Evolutionary conservation across 495 filamentous ascomycete genomes (phyloP).

Genomic region (Aspergillus haitiensis): DNA sequence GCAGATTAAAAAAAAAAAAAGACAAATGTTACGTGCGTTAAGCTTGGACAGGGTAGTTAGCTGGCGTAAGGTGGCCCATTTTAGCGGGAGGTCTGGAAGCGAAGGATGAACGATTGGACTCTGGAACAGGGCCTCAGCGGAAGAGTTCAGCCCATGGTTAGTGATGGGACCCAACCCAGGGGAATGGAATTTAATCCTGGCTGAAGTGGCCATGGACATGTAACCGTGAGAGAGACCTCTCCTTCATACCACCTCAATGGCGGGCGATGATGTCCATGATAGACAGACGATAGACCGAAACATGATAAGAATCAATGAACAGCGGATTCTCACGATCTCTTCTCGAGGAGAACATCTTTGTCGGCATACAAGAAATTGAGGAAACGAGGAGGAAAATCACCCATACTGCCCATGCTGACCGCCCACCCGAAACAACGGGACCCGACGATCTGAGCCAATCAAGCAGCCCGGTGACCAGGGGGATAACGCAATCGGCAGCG

Average conservation of each 20-base stretch:
- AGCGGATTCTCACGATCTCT: no score
- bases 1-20: conserved; percentile 4
- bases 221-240: no score
- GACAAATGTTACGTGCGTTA: conserved; percentile 11
- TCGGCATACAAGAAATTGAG: background rate
- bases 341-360: background rate
- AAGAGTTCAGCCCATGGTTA: conserved; percentile 17
- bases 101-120: conserved; percentile 22
- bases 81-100: conserved; percentile 36
- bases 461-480: background rate
- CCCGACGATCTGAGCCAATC: conserved; percentile 8
- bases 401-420: conserved; percentile 18
- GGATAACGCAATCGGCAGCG: conserved; percentile 2
- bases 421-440: conserved; percentile 10
- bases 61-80: conserved; percentile 24
- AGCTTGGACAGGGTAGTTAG: conserved; percentile 20
- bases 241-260: background rate
- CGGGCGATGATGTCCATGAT: no score
- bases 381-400: background rate
- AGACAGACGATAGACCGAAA: no score
- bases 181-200: background rate
- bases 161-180: background rate
- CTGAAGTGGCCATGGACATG: background rate
- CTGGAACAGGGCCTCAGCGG: background rate
- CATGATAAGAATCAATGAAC: no score